These are phyloP conservation scores for Cynara cardunculus DNA, from an alignment of 129 eudicot genomes.

Conservation along the genomic window DNA sequence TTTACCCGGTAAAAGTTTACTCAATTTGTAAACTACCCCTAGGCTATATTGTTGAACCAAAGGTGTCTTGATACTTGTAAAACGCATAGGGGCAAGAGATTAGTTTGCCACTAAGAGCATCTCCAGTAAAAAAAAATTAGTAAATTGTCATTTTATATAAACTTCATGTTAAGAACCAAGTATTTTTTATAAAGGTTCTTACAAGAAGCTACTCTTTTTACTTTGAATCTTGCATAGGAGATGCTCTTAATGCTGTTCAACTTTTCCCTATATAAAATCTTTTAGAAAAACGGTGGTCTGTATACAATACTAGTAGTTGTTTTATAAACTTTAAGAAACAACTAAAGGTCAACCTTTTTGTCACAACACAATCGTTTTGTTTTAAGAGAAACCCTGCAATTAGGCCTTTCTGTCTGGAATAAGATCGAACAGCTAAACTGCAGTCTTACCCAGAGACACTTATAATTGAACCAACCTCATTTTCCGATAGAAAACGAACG, in stretches of 20 bases:
- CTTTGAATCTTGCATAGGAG: too few species aligned
- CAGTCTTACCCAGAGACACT: not conserved
- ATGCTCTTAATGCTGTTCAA: constrained; percentile 19
- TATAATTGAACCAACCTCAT: not conserved
- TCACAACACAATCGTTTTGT: too few species aligned
- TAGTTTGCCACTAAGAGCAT: constrained; percentile 20
- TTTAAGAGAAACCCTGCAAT: too few species aligned
- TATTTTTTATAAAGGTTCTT: too few species aligned
- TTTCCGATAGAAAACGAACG: not conserved
- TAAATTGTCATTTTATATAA: too few species aligned
- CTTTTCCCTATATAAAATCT: constrained; percentile 33
- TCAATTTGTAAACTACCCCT: not conserved
- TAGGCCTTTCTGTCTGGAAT: not conserved
- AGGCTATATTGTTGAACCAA: not conserved
- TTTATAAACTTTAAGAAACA: not conserved
- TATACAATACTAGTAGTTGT: not conserved
- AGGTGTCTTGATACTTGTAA: not conserved
- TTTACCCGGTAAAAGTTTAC: too few species aligned
- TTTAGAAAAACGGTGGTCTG: constrained; percentile 22
- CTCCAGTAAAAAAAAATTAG: too few species aligned
- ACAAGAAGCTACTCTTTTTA: too few species aligned
- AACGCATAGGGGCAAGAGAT: not conserved
- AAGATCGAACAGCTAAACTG: not conserved
- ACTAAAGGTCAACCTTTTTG: not conserved
- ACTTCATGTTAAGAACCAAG: too few species aligned